Conservation (phyloP, 2,329 filamentous ascomycete species). For the Botrytis galanthina region DNA sequence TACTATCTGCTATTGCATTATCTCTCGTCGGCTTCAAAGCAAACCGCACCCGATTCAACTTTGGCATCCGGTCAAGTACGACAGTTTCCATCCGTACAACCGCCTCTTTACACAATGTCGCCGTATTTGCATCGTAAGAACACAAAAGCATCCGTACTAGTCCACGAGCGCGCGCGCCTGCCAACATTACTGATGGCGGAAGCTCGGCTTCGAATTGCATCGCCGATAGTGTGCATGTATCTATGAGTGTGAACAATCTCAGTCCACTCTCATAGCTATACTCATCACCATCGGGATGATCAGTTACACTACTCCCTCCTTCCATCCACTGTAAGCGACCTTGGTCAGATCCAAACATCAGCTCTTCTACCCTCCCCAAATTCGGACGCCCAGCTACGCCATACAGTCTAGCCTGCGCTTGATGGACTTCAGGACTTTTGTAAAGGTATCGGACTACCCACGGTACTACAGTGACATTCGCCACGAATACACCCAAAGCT, state of each 20-base stretch:
- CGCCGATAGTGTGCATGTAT: slow-evolving; percentile 37
- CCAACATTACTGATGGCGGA: slow-evolving; percentile 36
- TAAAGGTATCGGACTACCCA: slow-evolving; percentile 28
- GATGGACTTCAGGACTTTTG: slow-evolving; percentile 29
- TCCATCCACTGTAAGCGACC: slow-evolving; percentile 31
- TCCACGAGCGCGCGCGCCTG: slow-evolving; percentile 38
- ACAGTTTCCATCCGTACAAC: slow-evolving; percentile 27
- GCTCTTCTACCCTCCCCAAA: slow-evolving; percentile 31
- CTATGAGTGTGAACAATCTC: slow-evolving; percentile 38
- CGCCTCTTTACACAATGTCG: slow-evolving; percentile 25
- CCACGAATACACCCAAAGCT: slow-evolving; percentile 13
- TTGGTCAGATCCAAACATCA: slow-evolving; percentile 33
- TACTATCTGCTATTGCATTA: not conserved
- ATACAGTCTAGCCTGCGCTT: slow-evolving; percentile 31
- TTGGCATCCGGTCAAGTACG: slow-evolving; percentile 22
- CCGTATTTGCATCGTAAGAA: slow-evolving; percentile 27
- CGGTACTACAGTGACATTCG: slow-evolving; percentile 25
- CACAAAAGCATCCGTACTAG: slow-evolving; percentile 38
- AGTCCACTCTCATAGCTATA: not conserved
- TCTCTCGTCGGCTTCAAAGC: not conserved
- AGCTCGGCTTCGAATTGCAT: slow-evolving; percentile 37
- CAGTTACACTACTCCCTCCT: slow-evolving; percentile 14
- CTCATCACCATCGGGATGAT: not conserved
- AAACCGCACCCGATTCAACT: slow-evolving; percentile 20
- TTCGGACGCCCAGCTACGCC: slow-evolving; percentile 36